These are phyloP conservation scores for Linnemannia schmuckeri DNA, from an alignment of 192 early-diverging fungal species.

Conservation along the genomic window DNA sequence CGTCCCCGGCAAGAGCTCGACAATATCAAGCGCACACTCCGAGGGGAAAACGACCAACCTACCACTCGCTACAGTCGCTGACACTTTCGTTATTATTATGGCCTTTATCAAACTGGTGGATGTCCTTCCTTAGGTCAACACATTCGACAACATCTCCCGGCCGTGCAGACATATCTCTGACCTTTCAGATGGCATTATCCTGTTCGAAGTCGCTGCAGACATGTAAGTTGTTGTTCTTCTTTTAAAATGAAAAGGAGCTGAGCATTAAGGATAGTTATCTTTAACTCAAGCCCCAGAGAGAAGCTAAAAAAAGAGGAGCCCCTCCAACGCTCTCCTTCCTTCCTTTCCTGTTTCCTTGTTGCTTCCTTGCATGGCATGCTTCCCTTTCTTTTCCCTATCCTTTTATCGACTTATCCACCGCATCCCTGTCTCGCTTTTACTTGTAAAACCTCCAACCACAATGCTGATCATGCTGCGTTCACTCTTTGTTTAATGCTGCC, in stretches of 20 bases:
- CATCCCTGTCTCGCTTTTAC: no score
- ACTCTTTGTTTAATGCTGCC: constrained; percentile 5
- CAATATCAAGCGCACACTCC: not conserved
- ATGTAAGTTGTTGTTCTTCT: constrained; percentile 74
- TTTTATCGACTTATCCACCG: not conserved
- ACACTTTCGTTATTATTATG: not conserved
- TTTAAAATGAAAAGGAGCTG: not conserved
- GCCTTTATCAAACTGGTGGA: not conserved
- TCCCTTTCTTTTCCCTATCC: constrained; percentile 9
- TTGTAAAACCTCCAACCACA: not conserved
- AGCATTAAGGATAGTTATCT: constrained; percentile 10
- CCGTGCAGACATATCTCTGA: constrained; percentile 67
- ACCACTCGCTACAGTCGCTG: not conserved
- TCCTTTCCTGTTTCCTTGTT: not conserved
- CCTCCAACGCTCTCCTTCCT: not conserved
- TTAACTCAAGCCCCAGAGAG: not conserved
- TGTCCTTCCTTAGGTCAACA: constrained; percentile 67
- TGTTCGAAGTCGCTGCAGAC: constrained; percentile 86
- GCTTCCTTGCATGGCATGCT: not conserved
- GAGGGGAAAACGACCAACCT: not conserved
- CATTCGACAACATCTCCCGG: constrained; percentile 68
- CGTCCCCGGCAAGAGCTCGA: no score
- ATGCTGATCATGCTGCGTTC: not conserved
- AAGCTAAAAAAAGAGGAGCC: constrained; percentile 4
- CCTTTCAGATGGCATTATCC: constrained; percentile 81